A percentile compares a stretch with the other conserved stretches of the same genome.
These are phyloP conservation scores for Besnoitia besnoiti DNA, from an alignment of 169 alveolate genomes.

Conservation along the genomic window DNA sequence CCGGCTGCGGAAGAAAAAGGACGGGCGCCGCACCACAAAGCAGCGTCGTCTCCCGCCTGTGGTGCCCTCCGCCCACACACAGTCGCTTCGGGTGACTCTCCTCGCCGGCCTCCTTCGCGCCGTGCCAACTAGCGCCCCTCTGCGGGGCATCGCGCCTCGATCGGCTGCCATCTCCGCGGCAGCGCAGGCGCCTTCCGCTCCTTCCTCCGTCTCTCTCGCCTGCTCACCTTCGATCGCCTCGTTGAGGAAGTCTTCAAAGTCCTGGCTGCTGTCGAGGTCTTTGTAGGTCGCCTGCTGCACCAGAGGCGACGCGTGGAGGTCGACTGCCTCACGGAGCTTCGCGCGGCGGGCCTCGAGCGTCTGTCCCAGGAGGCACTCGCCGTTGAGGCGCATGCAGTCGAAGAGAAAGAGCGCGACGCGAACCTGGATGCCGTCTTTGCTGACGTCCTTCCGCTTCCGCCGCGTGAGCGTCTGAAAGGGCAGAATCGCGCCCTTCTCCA, in stretches of 20 bases:
- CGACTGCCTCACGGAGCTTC: constrained; percentile 73
- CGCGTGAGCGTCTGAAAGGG: constrained; percentile 96
- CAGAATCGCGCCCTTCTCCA: constrained; percentile 86
- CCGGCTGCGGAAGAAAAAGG: too few species aligned
- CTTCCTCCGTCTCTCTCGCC: background rate
- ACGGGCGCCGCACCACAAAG: too few species aligned
- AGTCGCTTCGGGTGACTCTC: too few species aligned
- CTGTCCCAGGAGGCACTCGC: constrained; percentile 76
- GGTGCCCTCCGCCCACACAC: too few species aligned
- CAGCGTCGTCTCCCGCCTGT: too few species aligned
- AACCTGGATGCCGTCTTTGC: constrained; percentile 73
- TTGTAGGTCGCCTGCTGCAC: constrained; percentile 73
- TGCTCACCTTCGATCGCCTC: constrained; percentile 84
- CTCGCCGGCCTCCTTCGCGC: too few species aligned
- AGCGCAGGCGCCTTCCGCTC: background rate
- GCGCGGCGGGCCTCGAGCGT: constrained; percentile 86
- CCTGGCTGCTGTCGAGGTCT: constrained; percentile 82
- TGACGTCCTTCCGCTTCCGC: constrained; percentile 88
- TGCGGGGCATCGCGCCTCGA: background rate
- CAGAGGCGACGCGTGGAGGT: constrained; percentile 71
- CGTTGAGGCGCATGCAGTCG: constrained; percentile 88
- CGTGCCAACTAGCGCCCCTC: too few species aligned
- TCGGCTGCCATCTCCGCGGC: background rate
- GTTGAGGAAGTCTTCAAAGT: constrained; percentile 81
- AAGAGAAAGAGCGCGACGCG: constrained; percentile 88